phyloP scores from a whole-genome alignment of 139 green algal genomes.

The Coelastrella sp. region DNA sequence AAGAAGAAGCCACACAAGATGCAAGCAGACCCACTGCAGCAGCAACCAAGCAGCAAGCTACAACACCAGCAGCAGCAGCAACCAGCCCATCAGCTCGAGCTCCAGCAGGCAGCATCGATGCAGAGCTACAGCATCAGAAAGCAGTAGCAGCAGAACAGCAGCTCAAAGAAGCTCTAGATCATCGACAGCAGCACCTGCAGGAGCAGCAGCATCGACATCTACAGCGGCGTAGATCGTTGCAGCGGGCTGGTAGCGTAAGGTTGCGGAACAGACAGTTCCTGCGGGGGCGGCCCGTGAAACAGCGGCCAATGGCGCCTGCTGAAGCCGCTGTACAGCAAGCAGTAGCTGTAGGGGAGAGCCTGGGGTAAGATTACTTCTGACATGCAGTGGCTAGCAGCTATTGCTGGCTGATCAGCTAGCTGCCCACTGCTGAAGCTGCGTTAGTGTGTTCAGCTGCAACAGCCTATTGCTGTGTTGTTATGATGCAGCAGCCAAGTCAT shows the following conservation, averaged over 20 bases:
- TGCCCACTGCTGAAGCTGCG: no score
- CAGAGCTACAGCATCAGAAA: not conserved
- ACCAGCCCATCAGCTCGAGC: no score
- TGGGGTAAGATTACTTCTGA: not conserved
- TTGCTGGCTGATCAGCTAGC: no score
- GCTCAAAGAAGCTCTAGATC: not conserved
- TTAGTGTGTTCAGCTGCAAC: no score
- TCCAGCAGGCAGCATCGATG: not conserved
- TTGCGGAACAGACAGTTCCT: not conserved
- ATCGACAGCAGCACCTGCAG: conserved; percentile 1
- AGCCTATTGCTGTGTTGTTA: no score
- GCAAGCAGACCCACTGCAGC: not conserved
- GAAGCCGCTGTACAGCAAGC: not conserved
- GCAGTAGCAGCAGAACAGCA: conserved; percentile 14
- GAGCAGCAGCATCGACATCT: conserved; percentile 18
- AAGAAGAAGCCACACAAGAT: not conserved
- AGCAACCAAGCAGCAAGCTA: not conserved
- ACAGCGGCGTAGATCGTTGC: not conserved
- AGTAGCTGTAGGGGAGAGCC: not conserved
- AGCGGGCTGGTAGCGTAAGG: not conserved
- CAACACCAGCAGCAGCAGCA: not conserved
- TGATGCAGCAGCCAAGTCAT: no score
- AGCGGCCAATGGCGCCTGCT: not conserved
- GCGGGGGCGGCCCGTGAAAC: not conserved
- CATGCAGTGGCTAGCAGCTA: no score